These are phyloP conservation scores for Penicillium ucsense DNA, from an alignment of 495 filamentous ascomycete genomes.

Conservation along the genomic window DNA sequence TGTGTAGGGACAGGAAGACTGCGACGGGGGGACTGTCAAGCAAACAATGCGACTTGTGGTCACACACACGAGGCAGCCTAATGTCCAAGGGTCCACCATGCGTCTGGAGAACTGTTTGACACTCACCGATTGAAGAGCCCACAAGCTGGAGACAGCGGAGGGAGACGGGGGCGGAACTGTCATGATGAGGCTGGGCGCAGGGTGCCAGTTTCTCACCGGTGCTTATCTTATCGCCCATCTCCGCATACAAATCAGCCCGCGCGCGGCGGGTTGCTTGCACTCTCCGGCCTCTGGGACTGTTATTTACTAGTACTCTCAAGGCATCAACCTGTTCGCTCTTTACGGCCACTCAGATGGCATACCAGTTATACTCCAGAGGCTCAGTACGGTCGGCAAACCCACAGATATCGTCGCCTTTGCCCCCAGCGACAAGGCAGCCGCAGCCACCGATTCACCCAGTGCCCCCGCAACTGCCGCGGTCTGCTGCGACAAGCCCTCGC, in stretches of 20 bases:
- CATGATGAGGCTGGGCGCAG: slow-evolving; percentile 9
- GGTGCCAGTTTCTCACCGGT: slow-evolving; percentile 8
- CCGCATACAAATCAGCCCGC: slow-evolving; percentile 15
- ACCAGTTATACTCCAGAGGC: slow-evolving; percentile 33
- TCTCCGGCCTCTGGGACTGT: too few relatives aligned
- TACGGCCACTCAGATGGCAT: slow-evolving; percentile 22
- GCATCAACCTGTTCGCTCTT: background rate
- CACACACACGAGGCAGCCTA: too few relatives aligned
- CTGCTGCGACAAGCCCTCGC: slow-evolving; percentile 16
- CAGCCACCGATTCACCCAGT: slow-evolving; percentile 27
- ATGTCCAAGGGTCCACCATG: too few relatives aligned
- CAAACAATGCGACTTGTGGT: background rate
- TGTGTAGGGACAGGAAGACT: too few relatives aligned
- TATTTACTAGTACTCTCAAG: too few relatives aligned
- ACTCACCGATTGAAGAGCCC: slow-evolving; percentile 9
- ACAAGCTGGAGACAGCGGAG: slow-evolving; percentile 3
- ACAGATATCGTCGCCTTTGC: slow-evolving; percentile 15
- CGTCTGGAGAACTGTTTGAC: too few relatives aligned
- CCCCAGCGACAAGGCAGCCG: background rate
- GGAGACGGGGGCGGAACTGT: background rate
- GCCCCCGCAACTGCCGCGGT: slow-evolving; percentile 15
- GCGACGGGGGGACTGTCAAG: background rate
- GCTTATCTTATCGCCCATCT: slow-evolving; percentile 38
- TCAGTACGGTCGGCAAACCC: slow-evolving; percentile 21
- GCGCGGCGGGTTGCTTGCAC: too few relatives aligned